Conservation (phyloP, 2,329 filamentous ascomycete species). For the Monosporascus sp. region DNA sequence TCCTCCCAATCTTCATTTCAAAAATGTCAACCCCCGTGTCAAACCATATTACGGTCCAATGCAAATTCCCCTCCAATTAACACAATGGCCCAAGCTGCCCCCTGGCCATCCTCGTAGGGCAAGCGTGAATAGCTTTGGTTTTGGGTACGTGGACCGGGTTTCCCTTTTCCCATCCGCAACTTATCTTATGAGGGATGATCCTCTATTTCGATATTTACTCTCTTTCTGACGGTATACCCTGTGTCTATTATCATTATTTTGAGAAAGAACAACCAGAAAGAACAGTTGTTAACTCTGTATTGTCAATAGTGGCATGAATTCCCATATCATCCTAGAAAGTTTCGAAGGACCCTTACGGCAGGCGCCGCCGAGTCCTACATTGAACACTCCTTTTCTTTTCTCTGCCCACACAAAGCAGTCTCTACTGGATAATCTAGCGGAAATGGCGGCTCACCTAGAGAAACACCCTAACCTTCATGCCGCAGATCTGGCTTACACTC, state of each 20-base stretch:
- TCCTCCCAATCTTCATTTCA: constrained; percentile 27
- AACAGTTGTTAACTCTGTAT: too few relatives aligned
- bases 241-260: too few relatives aligned
- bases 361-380: neutral
- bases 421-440: too few relatives aligned
- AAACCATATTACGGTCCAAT: constrained; percentile 17
- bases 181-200: too few relatives aligned
- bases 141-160: constrained; percentile 4
- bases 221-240: too few relatives aligned
- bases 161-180: too few relatives aligned
- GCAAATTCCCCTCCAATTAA: constrained; percentile 2
- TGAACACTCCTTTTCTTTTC: constrained; percentile 12
- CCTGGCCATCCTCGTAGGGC: constrained; percentile 14
- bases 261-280: too few relatives aligned
- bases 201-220: too few relatives aligned
- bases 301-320: constrained; percentile 15
- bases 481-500: too few relatives aligned
- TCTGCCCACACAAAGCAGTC: too few relatives aligned
- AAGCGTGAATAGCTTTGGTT: constrained; percentile 16
- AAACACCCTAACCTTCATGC: too few relatives aligned
- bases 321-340: constrained; percentile 17
- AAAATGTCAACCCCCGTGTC: constrained; percentile 22
- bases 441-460: too few relatives aligned
- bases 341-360: neutral
- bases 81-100: neutral